These are phyloP conservation scores for Suillus clintonianus DNA, from an alignment of 768 basidiomycete genomes.

Conservation along the genomic window DNA sequence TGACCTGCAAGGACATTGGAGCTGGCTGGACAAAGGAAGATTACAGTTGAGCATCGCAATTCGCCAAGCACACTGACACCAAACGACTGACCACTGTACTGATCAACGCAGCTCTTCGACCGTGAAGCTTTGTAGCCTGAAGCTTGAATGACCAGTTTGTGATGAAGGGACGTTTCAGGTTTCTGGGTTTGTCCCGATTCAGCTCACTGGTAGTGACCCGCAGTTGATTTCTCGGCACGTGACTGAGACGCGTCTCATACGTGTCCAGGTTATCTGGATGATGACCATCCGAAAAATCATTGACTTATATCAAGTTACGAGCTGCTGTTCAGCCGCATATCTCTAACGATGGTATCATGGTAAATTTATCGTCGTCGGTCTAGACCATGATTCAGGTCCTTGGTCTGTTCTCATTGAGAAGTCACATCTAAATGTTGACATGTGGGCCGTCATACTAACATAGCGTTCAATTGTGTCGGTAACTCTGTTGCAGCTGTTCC, in stretches of 20 bases:
- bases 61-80: not conserved
- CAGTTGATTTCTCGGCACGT: conserved; percentile 6
- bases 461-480: no score
- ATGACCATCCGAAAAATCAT: no score
- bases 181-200: not conserved
- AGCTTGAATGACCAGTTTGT: not conserved
- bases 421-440: not conserved
- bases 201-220: not conserved
- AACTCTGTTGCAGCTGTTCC: no score
- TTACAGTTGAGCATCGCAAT: not conserved
- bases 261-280: no score
- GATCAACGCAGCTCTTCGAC: not conserved
- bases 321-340: no score
- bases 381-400: not conserved
- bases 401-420: not conserved
- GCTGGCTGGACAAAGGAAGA: conserved; percentile 6
- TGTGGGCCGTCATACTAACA: no score
- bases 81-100: not conserved
- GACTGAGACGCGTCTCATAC: conserved; percentile 4
- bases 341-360: no score
- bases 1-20: conserved; percentile 77
- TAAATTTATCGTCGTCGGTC: not conserved
- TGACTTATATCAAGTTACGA: no score
- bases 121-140: not conserved
- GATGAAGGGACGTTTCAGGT: conserved; percentile 7